Percentiles rank a stretch among this genome's conserved stretches.
Conservation (phyloP, 2,329 filamentous ascomycete species). For the Ophioceras dolichostomum region DNA sequence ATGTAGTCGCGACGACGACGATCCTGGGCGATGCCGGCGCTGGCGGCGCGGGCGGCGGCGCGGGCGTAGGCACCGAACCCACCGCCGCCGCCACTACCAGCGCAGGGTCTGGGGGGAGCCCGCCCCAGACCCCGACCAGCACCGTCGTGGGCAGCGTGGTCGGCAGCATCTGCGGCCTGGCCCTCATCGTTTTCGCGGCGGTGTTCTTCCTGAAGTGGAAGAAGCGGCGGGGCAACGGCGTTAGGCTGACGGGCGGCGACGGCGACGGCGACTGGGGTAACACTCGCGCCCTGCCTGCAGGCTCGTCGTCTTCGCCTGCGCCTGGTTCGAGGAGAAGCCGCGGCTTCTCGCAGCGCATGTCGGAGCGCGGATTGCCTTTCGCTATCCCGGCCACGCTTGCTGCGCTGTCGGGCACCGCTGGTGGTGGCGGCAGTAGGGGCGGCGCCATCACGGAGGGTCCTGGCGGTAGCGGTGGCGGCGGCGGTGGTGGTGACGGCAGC, state of each 20-base stretch:
- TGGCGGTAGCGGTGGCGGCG: not conserved
- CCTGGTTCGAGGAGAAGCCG: too few relatives aligned
- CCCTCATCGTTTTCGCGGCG: constrained; percentile 40
- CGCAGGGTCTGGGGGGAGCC: too few relatives aligned
- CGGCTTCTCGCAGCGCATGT: constrained; percentile 23
- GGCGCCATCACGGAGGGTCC: not conserved
- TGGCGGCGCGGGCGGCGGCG: constrained; percentile 10
- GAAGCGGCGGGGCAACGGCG: constrained; percentile 31
- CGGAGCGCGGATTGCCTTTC: constrained; percentile 30
- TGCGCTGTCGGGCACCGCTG: constrained; percentile 27
- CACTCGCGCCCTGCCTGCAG: not conserved
- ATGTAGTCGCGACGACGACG: constrained; percentile 7
- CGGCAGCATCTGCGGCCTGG: constrained; percentile 44
- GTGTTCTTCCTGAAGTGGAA: constrained; percentile 43
- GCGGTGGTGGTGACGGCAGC: too few relatives aligned
- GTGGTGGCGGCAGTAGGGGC: constrained; percentile 13
- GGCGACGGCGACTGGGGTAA: constrained; percentile 2
- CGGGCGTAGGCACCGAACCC: constrained; percentile 11
- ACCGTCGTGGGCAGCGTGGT: constrained; percentile 43
- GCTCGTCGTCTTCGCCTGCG: not conserved
- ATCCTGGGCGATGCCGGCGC: constrained; percentile 4
- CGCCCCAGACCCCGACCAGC: constrained; percentile 16
- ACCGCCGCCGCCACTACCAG: too few relatives aligned
- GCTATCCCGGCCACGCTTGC: constrained; percentile 37
- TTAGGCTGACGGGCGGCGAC: constrained; percentile 28